phyloP scores from a whole-genome alignment of 1,284 basidiomycete genomes.

The Mycosarcoma mackinlayi region DNA sequence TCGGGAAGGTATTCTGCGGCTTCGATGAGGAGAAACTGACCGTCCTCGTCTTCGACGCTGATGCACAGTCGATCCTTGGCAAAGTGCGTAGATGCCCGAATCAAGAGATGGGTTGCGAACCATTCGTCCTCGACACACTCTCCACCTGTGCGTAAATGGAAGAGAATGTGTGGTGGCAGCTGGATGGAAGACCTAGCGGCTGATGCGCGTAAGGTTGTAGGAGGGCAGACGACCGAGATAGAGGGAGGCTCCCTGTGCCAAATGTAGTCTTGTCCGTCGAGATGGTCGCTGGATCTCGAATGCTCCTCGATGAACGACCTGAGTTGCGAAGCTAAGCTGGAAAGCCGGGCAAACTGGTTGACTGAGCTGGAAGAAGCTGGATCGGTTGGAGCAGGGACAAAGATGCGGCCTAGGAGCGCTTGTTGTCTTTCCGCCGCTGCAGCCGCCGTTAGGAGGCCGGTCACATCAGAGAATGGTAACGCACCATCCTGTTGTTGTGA shows the following conservation, averaged over 20 bases:
- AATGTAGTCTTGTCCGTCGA: constrained; percentile 50
- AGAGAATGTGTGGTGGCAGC: constrained; percentile 26
- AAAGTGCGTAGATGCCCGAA: constrained; percentile 18
- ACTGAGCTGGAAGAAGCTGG: constrained; percentile 12
- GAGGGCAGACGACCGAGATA: constrained; percentile 28
- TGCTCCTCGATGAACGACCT: neutral
- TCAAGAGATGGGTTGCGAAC: constrained; percentile 83
- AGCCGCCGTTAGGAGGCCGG: constrained; percentile 27
- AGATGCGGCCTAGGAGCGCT: constrained; percentile 39
- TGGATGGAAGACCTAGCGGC: constrained; percentile 7
- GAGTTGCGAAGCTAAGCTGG: constrained; percentile 20
- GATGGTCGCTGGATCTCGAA: constrained; percentile 6
- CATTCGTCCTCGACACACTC: constrained; percentile 97
- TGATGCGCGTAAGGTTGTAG: constrained; percentile 9
- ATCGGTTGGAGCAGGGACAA: constrained; percentile 7
- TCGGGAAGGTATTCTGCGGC: constrained; percentile 87
- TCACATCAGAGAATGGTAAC: constrained; percentile 45
- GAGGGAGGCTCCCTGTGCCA: constrained; percentile 64
- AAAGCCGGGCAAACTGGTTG: constrained; percentile 25
- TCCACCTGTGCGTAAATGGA: constrained; percentile 39
- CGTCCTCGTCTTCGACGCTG: constrained; percentile 83
- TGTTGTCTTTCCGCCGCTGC: constrained; percentile 44
- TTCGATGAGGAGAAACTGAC: constrained; percentile 95
- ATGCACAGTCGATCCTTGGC: constrained; percentile 27
- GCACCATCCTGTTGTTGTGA: constrained; percentile 25